Base-by-base conservation (phyloP, 2,329 filamentous ascomycete genomes). In the Calonectria hawksworthii region DNA sequence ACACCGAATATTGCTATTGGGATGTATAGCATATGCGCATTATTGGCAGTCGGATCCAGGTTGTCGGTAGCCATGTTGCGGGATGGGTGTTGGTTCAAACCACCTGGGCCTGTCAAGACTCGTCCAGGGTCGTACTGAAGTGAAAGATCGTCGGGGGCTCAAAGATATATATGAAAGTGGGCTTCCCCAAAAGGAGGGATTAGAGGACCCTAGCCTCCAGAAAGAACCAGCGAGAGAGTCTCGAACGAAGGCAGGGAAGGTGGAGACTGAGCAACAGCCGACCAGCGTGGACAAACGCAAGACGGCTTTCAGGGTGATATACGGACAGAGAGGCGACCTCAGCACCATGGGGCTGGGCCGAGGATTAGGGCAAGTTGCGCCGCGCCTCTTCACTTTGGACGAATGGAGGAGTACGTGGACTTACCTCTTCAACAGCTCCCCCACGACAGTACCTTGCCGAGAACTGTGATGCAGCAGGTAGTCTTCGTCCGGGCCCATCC, bases 1-100 rank as follows among this genome's bases (percentile, higher is more conserved):
- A 80, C 75, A 41, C 64, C 76, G 47, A 81, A 81, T 30, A 81
- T 74, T 18, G 75, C 79, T 16, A 80, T 74, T 34, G 80, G 80
- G n/a, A 80, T 77, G 32, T 81, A 81, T 7, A 81, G 72, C 59
- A 80, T 77, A 51, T 80, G 74, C 23, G 78, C 74, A 73, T 76
- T 78, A 77, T 74, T 79, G 32, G 67, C 78, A n/a, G 75, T 69
- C 26, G 74, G 68, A 52, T 77, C 70, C 18, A 69, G 41, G 56
- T 8, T 44, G 26, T 71, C 52, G 30, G 26, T 74, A 30, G 72
- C 51, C 75, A 78, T 77, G 69, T 63, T 74, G 38, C 50, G 38
- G 67, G 36, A 32, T 51, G 23, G 28, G 28, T 70, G 47, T 75
- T 77, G 63, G 74, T 67, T 65, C 67, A 73, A 70, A 54, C 59